Base-by-base conservation (phyloP, 148 eudicot species). In the Rhododendron ovatum region DNA sequence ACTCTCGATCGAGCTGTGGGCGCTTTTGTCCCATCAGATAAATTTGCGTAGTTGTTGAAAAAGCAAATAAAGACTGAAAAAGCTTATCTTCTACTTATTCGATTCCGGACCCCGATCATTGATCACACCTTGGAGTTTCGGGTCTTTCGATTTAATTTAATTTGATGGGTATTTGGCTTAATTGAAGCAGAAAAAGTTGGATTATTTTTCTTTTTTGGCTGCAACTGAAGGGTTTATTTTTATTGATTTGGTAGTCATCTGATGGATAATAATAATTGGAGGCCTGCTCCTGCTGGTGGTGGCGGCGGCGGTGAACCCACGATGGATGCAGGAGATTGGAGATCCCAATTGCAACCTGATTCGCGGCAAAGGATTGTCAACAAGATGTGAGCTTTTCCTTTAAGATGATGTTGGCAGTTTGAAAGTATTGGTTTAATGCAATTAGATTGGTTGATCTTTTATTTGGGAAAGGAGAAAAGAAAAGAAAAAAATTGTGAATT, bases 301-400 rank as follows among this genome's bases (percentile, higher is more conserved):
- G 79, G 47, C 2, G 83, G 33, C 2, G 71, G 71, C 3, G 76
- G 76, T 28, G 91, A 90, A 45, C 91, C 85, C 15, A 85, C 90
- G 18, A 87, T 91, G 89, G 94, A 92, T 14, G 84, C 87, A 14
- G 93, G 89, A 15, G 91, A 94, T 84, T 94, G 98, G 98, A 90
- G 95, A 88, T 88, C 67, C 79, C 93, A 89, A 83, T 84, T 94
- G 45, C 91, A 73, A 79, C 47, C 91, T 0, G 95, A 91, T 45
- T 86, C 91, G 5, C 90, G 95, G 22, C 91, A 94, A 78, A 86
- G 92, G 87, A 92, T 90, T 59, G 90, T 91, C 74, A 91, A 90
- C 63, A 93, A 90, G 90, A 94, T 94, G 95, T 94, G 86, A 86
- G 92, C 35, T 67, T 67, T 51, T 61, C 81, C 8, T 41, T 26